Evolutionary conservation across 768 basidiomycete genomes (phyloP).

Genomic region (Sporobolomyces phaffii): DNA sequence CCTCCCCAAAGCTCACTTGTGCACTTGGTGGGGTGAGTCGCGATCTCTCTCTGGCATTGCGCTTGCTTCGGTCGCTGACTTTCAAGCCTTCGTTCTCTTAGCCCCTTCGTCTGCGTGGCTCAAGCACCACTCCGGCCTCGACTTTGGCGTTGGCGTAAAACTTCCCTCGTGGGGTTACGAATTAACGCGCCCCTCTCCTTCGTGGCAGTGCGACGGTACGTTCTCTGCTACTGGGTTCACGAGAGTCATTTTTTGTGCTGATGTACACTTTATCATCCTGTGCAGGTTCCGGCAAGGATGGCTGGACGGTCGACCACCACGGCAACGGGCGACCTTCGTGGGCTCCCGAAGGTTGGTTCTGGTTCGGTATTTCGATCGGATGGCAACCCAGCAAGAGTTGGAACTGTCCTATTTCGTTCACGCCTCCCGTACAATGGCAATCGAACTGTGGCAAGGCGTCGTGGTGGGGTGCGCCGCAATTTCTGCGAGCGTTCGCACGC

Average conservation of each 20-base stretch:
- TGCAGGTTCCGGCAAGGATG: constrained; percentile 18
- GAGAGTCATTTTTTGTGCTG: too few species aligned
- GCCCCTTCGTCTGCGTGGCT: neutral
- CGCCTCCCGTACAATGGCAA: neutral
- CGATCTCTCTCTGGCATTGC: neutral
- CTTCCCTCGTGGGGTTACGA: neutral
- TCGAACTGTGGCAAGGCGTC: neutral
- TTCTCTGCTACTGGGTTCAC: too few species aligned
- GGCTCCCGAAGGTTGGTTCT: constrained; percentile 19
- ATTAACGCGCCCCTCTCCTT: too few species aligned
- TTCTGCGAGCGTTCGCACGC: too few species aligned
- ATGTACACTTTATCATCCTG: constrained; percentile 1
- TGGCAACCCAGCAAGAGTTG: neutral
- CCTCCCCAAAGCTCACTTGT: neutral
- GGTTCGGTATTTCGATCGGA: constrained; percentile 10
- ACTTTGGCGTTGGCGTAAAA: neutral
- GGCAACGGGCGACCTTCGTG: constrained; percentile 19
- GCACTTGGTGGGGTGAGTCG: constrained; percentile 5
- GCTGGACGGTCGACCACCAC: constrained; percentile 3
- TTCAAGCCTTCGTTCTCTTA: neutral
- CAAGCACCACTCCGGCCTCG: neutral
- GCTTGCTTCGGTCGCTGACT: neutral
- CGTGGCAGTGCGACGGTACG: too few species aligned
- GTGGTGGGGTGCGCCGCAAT: constrained; percentile 24
- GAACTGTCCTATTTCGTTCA: neutral